Base-by-base conservation (phyloP, 176 grass and related monocot genomes). In the Otatea glauca region DNA sequence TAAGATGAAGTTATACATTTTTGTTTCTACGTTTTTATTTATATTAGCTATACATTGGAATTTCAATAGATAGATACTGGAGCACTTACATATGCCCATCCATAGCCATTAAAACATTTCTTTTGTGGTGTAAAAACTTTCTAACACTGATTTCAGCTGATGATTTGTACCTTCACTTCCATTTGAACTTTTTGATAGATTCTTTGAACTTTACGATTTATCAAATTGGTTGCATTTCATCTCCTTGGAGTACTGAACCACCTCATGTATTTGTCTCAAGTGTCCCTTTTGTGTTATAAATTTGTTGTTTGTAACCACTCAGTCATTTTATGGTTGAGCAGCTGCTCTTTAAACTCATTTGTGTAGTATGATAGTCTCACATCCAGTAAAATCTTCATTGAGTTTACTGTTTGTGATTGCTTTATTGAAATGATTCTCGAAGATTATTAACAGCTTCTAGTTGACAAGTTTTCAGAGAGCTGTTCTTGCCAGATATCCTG, bases 391-490 rank as follows among this genome's bases (percentile, higher is more conserved):
- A 74, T 35, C 50, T 50, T 76, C 41, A 12, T 66, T 61, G 23
- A 76, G 23, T 80, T 23, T 74, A 39, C 74, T 23, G 7, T 62
- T 88, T 69, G 56, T 88, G 55, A 76, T 81, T 84, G 25, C 37
- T 58, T 78, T 72, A 66, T 81, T 86, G 50, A 53, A 83, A 55
- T 18, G 25, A n/a, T 86, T 69, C 55, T 47, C 2, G 14, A 71
- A 70, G 32, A 83, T 83, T 63, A 87, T 79, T 82, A 74, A 85
- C 38, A 58, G 76, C 42, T 50, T 83, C 51, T 84, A 43, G 18
- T 62, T 79, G 34, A 62, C 81, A 67, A 72, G 51, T 88, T 82
- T 87, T 79, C 74, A 89, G 65, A 49, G 67, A 55, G 72, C 74
- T 69, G 51, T 17, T 76, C 71, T 69, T 60, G 29, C 65, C 25